Conservation (phyloP, 345 rosid genomes). For the Balakata baccata region DNA sequence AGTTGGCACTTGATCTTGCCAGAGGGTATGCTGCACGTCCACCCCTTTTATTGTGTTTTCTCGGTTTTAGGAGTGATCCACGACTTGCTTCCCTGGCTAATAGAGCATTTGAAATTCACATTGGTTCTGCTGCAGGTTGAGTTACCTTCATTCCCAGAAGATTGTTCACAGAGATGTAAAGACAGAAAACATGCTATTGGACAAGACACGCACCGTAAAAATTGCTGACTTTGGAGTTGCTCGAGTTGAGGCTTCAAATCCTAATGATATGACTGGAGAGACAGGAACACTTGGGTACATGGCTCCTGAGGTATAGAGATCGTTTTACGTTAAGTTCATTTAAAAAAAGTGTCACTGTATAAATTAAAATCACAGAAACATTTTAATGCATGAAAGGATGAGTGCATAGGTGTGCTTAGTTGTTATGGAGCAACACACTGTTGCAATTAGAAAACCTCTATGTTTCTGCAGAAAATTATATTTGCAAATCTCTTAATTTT, state of each 20-base stretch:
- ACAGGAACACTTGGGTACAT: conserved; percentile 99
- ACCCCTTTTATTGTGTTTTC: neutral
- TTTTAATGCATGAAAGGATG: neutral
- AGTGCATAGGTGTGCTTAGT: neutral
- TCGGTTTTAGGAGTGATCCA: neutral
- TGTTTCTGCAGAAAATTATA: neutral
- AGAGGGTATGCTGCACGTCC: conserved; percentile 58
- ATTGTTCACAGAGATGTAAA: conserved; percentile 98
- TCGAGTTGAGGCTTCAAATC: conserved; percentile 97
- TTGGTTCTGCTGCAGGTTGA: conserved; percentile 55
- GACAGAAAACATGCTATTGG: conserved; percentile 97
- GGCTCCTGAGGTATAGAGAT: conserved; percentile 93
- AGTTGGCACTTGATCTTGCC: conserved; percentile 95
- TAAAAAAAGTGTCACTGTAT: neutral
- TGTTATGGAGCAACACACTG: neutral
- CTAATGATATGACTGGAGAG: conserved; percentile 99
- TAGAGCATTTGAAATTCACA: conserved; percentile 2
- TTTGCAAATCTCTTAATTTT: neutral
- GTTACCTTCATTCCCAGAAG: conserved; percentile 93
- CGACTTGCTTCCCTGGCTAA: conserved; percentile 4
- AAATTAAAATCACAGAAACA: neutral
- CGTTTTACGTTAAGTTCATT: neutral
- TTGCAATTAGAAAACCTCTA: neutral
- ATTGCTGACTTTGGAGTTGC: conserved; percentile 99
- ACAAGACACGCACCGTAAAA: conserved; percentile 75